Evolutionary conservation across 805 yeast genomes (phyloP).

Genomic region (Schizosaccharomyces osmophilus): DNA sequence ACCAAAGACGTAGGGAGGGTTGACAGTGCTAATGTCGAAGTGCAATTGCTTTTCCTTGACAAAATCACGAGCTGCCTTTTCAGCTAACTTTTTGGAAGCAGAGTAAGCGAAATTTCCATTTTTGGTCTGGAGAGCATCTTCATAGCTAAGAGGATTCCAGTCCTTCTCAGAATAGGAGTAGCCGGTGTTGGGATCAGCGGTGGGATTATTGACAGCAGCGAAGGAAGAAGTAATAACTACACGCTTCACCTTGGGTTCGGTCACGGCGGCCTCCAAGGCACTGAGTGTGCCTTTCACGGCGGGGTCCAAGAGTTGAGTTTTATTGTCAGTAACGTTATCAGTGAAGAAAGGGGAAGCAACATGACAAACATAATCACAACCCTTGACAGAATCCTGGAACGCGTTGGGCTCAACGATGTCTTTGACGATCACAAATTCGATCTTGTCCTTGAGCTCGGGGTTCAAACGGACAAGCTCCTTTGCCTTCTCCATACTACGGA

Average conservation of each 20-base stretch:
- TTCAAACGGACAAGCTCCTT: constrained; percentile 11
- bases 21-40: constrained; percentile 9
- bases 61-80: constrained; percentile 33
- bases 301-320: constrained; percentile 23
- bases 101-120: constrained; percentile 5
- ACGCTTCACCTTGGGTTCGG: constrained; percentile 18
- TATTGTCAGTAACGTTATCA: constrained; percentile 15
- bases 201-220: constrained; percentile 21
- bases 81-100: constrained; percentile 32
- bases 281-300: constrained; percentile 25
- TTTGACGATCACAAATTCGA: constrained; percentile 13
- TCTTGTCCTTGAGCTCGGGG: constrained; percentile 9
- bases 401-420: constrained; percentile 18
- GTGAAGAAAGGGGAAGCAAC: constrained; percentile 19
- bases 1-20: constrained; percentile 11
- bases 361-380: constrained; percentile 16
- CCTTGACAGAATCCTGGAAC: constrained; percentile 23
- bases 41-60: constrained; percentile 12
- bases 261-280: constrained; percentile 20
- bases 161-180: constrained; percentile 13
- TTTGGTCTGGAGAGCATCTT: constrained; percentile 8
- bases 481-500: constrained; percentile 21
- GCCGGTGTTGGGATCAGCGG: constrained; percentile 6
- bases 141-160: constrained; percentile 18
- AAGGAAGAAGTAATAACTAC: constrained; percentile 29